Percentiles rank a stretch among this genome's conserved stretches.
These are phyloP conservation scores for Tympanopsis confertula DNA, from an alignment of 2,329 filamentous ascomycete genomes.

Conservation along the genomic window DNA sequence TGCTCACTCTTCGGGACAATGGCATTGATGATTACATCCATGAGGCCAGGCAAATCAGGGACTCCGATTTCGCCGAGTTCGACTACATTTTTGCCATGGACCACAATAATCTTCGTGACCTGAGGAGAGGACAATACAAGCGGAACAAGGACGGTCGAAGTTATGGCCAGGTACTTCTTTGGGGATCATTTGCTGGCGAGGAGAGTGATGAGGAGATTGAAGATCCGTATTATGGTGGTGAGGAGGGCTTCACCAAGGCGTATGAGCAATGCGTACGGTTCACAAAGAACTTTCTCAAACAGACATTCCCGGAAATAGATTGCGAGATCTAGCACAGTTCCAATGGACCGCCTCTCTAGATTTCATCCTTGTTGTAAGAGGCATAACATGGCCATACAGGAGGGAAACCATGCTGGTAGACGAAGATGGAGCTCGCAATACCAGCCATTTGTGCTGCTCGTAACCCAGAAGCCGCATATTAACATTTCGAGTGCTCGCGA, in stretches of 20 bases:
- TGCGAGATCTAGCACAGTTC: no score
- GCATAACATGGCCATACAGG: no score
- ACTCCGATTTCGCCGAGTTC: conserved; percentile 71
- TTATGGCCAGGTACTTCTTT: conserved; percentile 64
- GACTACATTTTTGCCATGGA: conserved; percentile 98
- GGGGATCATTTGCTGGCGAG: conserved; percentile 68
- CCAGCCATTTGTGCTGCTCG: no score
- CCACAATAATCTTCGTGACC: conserved; percentile 61
- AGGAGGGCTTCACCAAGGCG: conserved; percentile 70
- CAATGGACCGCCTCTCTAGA: no score
- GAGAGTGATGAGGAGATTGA: conserved; percentile 59
- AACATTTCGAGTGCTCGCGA: no score
- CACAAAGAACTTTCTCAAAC: conserved; percentile 61
- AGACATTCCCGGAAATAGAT: conserved; percentile 39
- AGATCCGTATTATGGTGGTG: conserved; percentile 89
- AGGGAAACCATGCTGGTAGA: no score
- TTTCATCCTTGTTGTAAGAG: no score
- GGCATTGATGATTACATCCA: conserved; percentile 71
- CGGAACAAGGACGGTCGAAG: conserved; percentile 40
- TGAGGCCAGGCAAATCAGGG: conserved; percentile 58
- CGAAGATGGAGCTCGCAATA: no score
- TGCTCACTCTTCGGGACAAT: conserved; percentile 63
- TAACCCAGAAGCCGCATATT: no score
- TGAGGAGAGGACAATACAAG: conserved; percentile 42
- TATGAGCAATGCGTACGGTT: conserved; percentile 75